These are phyloP conservation scores for Bertia moriformis DNA, from an alignment of 2,329 filamentous ascomycete species.

Conservation along the genomic window DNA sequence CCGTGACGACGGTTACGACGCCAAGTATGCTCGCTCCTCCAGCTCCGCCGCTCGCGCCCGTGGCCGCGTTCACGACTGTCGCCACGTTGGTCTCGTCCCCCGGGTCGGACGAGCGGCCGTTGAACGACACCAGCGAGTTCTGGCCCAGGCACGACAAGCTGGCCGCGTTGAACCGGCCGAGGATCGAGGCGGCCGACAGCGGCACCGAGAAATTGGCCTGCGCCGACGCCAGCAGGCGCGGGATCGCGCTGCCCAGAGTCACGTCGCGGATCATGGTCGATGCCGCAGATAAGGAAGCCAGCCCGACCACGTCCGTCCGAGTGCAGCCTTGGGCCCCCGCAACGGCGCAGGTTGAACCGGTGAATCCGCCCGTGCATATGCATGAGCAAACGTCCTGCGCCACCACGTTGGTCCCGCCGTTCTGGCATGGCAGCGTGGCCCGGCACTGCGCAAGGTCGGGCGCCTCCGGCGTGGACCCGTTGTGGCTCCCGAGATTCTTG, in stretches of 20 bases:
- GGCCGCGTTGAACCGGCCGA: conserved; percentile 61
- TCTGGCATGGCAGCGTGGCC: conserved; percentile 50
- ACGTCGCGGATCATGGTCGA: conserved; percentile 38
- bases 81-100: conserved; percentile 11
- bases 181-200: conserved; percentile 52
- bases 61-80: conserved; percentile 7
- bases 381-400: conserved; percentile 62
- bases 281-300: conserved; percentile 11
- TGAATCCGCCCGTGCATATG: conserved; percentile 80
- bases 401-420: conserved; percentile 67
- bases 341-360: conserved; percentile 36
- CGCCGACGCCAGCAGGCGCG: conserved; percentile 54
- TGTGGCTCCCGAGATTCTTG: conserved; percentile 28
- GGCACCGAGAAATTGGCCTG: conserved; percentile 61
- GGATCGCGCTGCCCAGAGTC: conserved; percentile 68
- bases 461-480: conserved; percentile 13
- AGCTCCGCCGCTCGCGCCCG: no score
- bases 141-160: conserved; percentile 71
- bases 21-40: no score
- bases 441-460: conserved; percentile 37
- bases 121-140: conserved; percentile 78
- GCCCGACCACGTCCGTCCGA: conserved; percentile 25
- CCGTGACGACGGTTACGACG: background rate
- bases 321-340: conserved; percentile 34
- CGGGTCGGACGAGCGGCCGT: conserved; percentile 27